A percentile compares a stretch with the other conserved stretches of the same genome.
These are phyloP conservation scores for Cystobasidiaceae sp. DNA, from an alignment of 1,284 basidiomycete genomes.

Conservation along the genomic window DNA sequence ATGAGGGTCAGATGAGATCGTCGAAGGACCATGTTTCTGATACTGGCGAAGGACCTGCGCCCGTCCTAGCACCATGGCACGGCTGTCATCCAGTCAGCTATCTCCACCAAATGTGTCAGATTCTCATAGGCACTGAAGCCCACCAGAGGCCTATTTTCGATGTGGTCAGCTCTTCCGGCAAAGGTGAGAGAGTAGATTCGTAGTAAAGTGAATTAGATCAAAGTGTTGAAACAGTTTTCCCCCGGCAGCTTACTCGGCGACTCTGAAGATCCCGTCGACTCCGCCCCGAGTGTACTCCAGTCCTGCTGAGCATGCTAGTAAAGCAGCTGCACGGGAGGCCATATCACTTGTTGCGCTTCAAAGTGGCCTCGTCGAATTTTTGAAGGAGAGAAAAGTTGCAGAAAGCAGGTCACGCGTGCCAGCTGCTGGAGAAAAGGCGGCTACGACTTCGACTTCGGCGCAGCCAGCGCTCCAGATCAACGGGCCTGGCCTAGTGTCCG, in stretches of 20 bases:
- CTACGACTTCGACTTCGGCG: too few relatives aligned
- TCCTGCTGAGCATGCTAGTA: neutral
- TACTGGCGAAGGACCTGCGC: neutral
- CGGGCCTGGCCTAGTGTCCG: too few relatives aligned
- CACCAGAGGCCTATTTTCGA: neutral
- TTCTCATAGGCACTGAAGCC: slow-evolving; percentile 1
- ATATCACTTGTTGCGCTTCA: neutral
- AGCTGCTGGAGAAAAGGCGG: neutral
- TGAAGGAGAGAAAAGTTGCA: neutral
- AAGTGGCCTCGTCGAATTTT: neutral
- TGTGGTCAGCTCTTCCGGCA: neutral
- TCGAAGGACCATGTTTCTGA: neutral
- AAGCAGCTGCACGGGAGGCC: slow-evolving; percentile 18
- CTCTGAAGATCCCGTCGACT: neutral
- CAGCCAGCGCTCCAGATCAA: too few relatives aligned
- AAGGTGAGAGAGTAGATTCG: neutral
- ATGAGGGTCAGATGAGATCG: too few relatives aligned
- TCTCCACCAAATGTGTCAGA: slow-evolving; percentile 25
- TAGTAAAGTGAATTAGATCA: neutral
- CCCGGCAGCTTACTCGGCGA: neutral
- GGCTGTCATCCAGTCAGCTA: slow-evolving; percentile 19
- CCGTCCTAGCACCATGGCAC: neutral
- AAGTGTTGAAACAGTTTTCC: neutral
- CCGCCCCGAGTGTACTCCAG: neutral
- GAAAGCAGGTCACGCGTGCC: neutral